phyloP scores from a whole-genome alignment of 2,329 filamentous ascomycete genomes.

The Trichocomaceae sp. region DNA sequence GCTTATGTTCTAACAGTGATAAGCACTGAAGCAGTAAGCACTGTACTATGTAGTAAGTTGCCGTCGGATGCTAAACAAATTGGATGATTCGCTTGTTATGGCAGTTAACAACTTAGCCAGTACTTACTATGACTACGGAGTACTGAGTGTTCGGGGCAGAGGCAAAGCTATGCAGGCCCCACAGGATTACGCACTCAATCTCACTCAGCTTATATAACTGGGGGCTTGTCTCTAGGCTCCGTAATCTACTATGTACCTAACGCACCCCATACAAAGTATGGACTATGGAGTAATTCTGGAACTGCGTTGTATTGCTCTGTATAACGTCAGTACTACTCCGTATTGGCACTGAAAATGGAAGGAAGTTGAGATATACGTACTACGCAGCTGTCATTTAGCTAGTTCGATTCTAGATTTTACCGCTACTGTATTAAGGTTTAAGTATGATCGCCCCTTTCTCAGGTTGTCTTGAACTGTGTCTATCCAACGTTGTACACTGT shows the following conservation, averaged over 20 bases:
- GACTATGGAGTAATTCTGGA: background rate
- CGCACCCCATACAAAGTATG: background rate
- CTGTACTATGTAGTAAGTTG: too few species aligned
- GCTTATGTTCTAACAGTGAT: background rate
- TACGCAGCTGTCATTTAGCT: background rate
- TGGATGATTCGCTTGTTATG: background rate
- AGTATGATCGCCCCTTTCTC: conserved; percentile 9
- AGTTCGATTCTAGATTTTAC: background rate
- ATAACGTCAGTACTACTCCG: too few species aligned
- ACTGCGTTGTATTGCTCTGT: too few species aligned
- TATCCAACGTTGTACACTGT: background rate
- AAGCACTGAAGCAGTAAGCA: too few species aligned
- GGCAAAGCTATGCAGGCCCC: background rate
- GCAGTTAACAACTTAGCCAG: background rate
- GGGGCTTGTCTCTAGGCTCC: background rate
- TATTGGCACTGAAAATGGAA: background rate
- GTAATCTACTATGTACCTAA: background rate
- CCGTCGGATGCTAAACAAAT: background rate
- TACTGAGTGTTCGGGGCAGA: too few species aligned
- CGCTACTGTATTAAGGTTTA: conserved; percentile 10
- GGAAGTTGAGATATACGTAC: background rate
- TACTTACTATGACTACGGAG: too few species aligned
- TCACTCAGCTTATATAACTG: background rate
- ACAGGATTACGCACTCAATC: conserved; percentile 2
- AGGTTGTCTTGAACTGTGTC: background rate